Evolutionary conservation across 768 basidiomycete species (phyloP), one percentile per base, ranked within the genome.

Genomic region (Xerocomus brunneocitrinus): DNA sequence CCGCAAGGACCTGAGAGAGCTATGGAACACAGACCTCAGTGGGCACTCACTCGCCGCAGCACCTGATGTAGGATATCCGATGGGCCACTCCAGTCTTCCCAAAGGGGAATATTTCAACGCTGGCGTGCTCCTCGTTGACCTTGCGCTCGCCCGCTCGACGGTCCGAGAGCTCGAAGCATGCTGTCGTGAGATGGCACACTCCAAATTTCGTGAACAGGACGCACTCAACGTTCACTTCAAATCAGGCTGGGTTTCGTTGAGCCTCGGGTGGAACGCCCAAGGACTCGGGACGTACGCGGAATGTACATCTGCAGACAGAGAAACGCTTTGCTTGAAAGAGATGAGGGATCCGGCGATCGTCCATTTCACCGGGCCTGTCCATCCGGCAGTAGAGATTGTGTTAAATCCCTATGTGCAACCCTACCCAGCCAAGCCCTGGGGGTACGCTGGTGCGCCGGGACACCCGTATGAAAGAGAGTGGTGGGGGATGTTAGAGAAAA

Each of bases 361-460:
- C 12, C 82, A 82, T 59, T 84, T 84, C 65, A 81, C 81, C 3
- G 81, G 82, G 2, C 77, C 81, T 1, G 69, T 80, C 28, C 70
- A 81, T 62, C 80, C 81, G 1, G 56, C 61, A 5, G 42, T 81
- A 55, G 72, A 65, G 7, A 66, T 71, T 5, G 74, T 81, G 10
- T 60, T 82, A 56, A 80, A 80, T 60, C 75, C 76, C 1, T 76
- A 70, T 50, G 71, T 79, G n/a, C 80, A 77, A 57, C 81, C 79
- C 4, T 77, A 68, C 54, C 77, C 76, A 1, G 71, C 79, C 8
- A 84, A 82, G 55, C 80, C 80, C 1, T 82, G 82, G 81, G 79
- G 79, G 3, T 82, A 81, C 53, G 70, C 76, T 1, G 77, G 79
- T 12, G 68, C 78, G 0, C 80, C 78, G 10, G 75, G 74, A 9